Conservation (phyloP, 352 stramenopile genomes). For the Peronosclerospora sorghi region DNA sequence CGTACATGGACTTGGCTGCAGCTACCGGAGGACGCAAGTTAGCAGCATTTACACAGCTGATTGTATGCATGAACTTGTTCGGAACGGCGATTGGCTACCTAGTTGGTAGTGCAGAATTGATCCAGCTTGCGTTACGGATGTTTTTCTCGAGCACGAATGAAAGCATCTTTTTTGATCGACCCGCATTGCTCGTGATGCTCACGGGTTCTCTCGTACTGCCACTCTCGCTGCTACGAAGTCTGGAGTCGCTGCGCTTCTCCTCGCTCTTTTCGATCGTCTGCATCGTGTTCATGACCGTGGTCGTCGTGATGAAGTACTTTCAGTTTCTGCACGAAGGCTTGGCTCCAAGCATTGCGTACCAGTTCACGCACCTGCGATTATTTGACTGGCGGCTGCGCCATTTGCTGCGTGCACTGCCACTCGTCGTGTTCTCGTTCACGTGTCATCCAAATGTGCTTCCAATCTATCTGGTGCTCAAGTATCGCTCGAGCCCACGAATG, state of each 20-base stretch:
- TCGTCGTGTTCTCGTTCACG: conserved; percentile 84
- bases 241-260: conserved; percentile 78
- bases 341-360: conserved; percentile 52
- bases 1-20: conserved; percentile 75
- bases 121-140: conserved; percentile 46
- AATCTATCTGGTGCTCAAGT: conserved; percentile 84
- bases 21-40: conserved; percentile 53
- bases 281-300: conserved; percentile 80
- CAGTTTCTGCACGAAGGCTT: conserved; percentile 68
- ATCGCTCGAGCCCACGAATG: conserved; percentile 69
- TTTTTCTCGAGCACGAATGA: conserved; percentile 34
- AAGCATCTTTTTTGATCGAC: conserved; percentile 49
- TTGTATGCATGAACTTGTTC: conserved; percentile 84
- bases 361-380: conserved; percentile 62
- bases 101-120: conserved; percentile 66
- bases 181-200: conserved; percentile 60
- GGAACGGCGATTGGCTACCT: conserved; percentile 79
- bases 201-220: conserved; percentile 55
- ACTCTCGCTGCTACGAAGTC: conserved; percentile 69
- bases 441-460: conserved; percentile 84
- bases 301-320: conserved; percentile 87
- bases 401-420: conserved; percentile 59
- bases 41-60: conserved; percentile 58
- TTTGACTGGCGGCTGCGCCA: conserved; percentile 54
- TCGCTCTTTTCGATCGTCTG: conserved; percentile 83